Base-by-base conservation (phyloP, 352 stramenopile genomes). In the Globisporangium canariense region DNA sequence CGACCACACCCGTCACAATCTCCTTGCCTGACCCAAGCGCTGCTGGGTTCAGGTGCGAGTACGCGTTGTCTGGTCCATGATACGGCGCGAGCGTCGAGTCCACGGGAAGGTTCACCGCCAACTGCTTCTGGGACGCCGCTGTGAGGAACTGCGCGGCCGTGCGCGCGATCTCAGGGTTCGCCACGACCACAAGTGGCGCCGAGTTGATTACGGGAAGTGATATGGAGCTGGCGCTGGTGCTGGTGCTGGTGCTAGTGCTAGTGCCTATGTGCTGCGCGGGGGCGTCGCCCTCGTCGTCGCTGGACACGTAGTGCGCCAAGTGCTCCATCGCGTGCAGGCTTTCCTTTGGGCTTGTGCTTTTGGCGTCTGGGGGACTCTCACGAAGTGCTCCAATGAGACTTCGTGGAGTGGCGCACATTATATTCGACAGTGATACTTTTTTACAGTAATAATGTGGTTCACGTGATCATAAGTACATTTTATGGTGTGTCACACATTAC, bases 1-100 rank as follows among this genome's bases (percentile, higher is more conserved):
- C 86, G 32, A 93, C 84, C 38, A 93, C 73, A 30, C 86, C 86
- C 49, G 86, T 94, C 34, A 90, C 82, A 28, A 90, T 75, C 60
- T 92, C 77, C 58, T 89, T 90, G 61, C 82, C 86, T 30, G 75
- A 77, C 14, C 83, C 85, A 0, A 76, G 62, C 20, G 75, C 71
- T 58, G 82, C 49, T 10, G 74, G 69, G 25, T 76, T 82, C 56
- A 65, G 67, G 45, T 22, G 57, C 36, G 53, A 66, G 41, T 63
- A 77, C 34, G 55, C 69, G 34, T 77, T 71, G 30, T 59, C 64
- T 0, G 81, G 81, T 0, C 81, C 83, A 34, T 86, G 65, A 40
- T 73, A 78, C 11, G 78, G 70, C 25, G 83, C 81, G 20, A 92
- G 61, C 11, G 83, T 90, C 16, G 79, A 77, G 58, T 89, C 78